A percentile compares a stretch with the other conserved stretches of the same genome.
These are phyloP conservation scores for Cochlearia excelsa DNA, from an alignment of 345 rosid genomes.

Conservation along the genomic window DNA sequence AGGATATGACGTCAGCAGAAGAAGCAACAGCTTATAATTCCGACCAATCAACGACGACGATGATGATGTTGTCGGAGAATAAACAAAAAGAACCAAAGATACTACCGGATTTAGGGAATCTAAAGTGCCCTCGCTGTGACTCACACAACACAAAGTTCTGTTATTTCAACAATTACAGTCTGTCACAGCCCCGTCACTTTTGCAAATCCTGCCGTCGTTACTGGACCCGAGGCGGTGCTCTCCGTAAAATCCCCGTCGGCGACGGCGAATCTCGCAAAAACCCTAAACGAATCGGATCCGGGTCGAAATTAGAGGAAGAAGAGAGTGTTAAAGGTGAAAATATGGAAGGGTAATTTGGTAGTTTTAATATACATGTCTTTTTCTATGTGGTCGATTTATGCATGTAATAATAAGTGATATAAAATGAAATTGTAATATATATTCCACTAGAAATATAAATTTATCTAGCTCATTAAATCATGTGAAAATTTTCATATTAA, in stretches of 20 bases:
- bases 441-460: no score
- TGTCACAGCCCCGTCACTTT: no score
- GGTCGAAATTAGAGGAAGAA: slow-evolving; percentile 1
- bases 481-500: no score
- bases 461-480: no score
- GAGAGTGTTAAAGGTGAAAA: neutral
- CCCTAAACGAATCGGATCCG: slow-evolving; percentile 45
- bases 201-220: slow-evolving; percentile 84
- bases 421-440: no score
- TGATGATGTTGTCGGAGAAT: slow-evolving; percentile 28
- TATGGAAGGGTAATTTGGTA: no score
- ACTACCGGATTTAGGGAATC: slow-evolving; percentile 77
- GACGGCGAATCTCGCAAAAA: slow-evolving; percentile 68
- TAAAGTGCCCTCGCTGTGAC: slow-evolving; percentile 72
- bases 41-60: slow-evolving; percentile 19
- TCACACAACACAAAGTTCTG: slow-evolving; percentile 56
- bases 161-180: no score
- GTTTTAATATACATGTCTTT: no score
- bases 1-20: slow-evolving; percentile 45
- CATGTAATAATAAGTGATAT: no score
- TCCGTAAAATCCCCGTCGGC: slow-evolving; percentile 89
- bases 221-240: slow-evolving; percentile 94
- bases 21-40: slow-evolving; percentile 13
- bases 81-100: slow-evolving; percentile 30
- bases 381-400: no score